Evolutionary conservation across 1,284 basidiomycete species (phyloP).

Genomic region (Ceratobasidium theobromae): DNA sequence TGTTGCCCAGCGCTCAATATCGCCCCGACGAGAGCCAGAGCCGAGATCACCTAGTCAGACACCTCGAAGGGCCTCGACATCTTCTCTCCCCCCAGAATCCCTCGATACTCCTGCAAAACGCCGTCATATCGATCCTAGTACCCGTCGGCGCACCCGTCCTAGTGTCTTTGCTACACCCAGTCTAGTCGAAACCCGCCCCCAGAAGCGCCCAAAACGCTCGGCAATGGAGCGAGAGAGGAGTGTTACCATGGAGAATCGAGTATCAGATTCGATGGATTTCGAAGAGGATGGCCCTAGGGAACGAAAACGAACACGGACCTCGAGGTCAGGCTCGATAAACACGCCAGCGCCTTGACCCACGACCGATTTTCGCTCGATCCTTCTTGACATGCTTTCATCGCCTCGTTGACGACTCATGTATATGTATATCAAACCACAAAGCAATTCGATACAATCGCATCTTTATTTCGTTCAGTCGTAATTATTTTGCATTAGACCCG

Average conservation of each 20-base stretch:
- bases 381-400: too few relatives aligned
- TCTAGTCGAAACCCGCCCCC: constrained; percentile 28
- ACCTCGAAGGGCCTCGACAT: constrained; percentile 23
- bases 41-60: not conserved
- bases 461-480: too few relatives aligned
- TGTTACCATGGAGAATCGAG: not conserved
- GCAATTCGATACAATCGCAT: too few relatives aligned
- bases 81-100: constrained; percentile 8
- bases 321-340: not conserved
- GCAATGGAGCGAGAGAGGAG: constrained; percentile 9
- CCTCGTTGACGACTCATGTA: too few relatives aligned
- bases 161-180: constrained; percentile 8
- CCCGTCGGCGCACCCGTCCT: constrained; percentile 21
- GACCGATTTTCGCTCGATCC: too few relatives aligned
- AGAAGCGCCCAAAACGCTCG: constrained; percentile 39
- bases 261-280: constrained; percentile 45
- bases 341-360: not conserved
- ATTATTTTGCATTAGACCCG: too few relatives aligned
- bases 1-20: not conserved
- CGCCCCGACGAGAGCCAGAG: constrained; percentile 5
- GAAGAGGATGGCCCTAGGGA: constrained; percentile 46
- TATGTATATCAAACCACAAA: too few relatives aligned
- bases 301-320: constrained; percentile 41
- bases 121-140: too few relatives aligned
- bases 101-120: constrained; percentile 39